Conservation (phyloP, 2,329 filamentous ascomycete species). For the Monilinia aucupariae region DNA sequence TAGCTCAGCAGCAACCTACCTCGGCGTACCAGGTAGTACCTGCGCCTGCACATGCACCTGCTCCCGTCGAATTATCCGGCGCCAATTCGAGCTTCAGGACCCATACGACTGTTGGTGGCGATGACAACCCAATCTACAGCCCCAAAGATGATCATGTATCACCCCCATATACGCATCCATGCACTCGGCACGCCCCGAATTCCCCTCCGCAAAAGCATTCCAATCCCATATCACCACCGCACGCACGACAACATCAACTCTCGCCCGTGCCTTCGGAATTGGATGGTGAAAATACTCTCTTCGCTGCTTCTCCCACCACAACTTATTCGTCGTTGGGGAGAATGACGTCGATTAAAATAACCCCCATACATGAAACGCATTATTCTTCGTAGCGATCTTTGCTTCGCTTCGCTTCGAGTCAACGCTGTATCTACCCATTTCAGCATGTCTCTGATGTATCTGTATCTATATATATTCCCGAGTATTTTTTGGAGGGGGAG, state of each 20-base stretch:
- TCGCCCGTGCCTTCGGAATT: conserved; percentile 8
- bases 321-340: conserved; percentile 22
- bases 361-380: conserved; percentile 23
- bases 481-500: too few relatives aligned
- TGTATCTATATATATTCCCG: too few relatives aligned
- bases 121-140: not conserved
- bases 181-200: conserved; percentile 7
- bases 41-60: conserved; percentile 8
- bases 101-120: not conserved
- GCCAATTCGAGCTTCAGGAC: not conserved
- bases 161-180: not conserved
- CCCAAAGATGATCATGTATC: not conserved
- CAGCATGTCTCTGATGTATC: too few relatives aligned
- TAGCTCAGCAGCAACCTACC: not conserved
- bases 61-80: conserved; percentile 7
- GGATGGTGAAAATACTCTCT: conserved; percentile 2
- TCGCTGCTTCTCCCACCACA: conserved; percentile 19
- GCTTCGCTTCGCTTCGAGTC: too few relatives aligned
- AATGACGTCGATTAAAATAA: conserved; percentile 18
- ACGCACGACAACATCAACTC: conserved; percentile 17
- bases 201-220: not conserved
- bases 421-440: too few relatives aligned
- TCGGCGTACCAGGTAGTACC: not conserved
- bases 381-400: conserved; percentile 21
- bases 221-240: conserved; percentile 12